Evolutionary conservation across 169 alveolate species (phyloP).

Genomic region (Perkinsus marinus): DNA sequence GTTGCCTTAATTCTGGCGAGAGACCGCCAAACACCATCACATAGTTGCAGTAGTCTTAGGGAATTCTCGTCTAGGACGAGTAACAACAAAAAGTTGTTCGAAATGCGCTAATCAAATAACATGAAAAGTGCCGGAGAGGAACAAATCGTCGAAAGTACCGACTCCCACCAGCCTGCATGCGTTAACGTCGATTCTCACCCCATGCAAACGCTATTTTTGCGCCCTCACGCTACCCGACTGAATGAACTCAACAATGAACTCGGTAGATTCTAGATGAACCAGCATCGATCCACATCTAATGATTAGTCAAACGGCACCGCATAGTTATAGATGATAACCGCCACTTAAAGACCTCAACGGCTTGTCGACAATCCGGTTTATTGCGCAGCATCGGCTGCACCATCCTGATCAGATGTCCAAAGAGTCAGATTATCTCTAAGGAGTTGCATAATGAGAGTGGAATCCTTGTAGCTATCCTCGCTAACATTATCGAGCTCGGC

Average conservation of each 20-base stretch:
- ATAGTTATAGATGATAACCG: background rate
- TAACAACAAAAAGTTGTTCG: no score
- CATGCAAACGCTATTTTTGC: background rate
- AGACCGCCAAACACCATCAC: no score
- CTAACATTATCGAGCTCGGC: slow-evolving; percentile 64
- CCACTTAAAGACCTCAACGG: background rate
- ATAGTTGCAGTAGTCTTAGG: no score
- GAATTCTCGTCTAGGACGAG: no score
- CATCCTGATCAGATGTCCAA: slow-evolving; percentile 63
- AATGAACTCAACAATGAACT: background rate
- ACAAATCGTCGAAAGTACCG: no score
- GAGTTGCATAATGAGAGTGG: slow-evolving; percentile 82
- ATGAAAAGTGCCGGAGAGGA: no score
- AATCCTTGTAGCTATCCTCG: slow-evolving; percentile 73
- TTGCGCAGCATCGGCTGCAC: background rate
- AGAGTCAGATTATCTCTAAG: slow-evolving; percentile 86
- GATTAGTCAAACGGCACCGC: background rate
- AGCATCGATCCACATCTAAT: background rate
- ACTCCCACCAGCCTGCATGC: no score
- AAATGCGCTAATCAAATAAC: no score
- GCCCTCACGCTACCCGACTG: background rate
- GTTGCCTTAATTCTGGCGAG: no score
- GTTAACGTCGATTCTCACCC: background rate
- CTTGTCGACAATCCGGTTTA: background rate
- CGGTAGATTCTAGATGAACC: background rate